Conservation (phyloP, 2,329 filamentous ascomycete genomes). For the Clarireedia paspali region DNA sequence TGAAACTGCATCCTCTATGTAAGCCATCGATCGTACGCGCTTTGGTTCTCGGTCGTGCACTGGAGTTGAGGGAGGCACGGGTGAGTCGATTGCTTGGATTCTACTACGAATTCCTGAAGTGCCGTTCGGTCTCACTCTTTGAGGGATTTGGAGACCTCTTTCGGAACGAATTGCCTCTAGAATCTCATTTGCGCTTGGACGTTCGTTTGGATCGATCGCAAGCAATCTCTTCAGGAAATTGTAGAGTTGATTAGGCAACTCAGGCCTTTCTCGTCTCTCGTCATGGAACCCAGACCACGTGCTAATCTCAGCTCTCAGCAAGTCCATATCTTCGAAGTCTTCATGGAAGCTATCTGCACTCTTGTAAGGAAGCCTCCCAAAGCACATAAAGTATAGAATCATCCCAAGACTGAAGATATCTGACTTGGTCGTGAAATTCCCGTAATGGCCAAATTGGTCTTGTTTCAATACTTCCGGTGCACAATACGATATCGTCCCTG, state of each 20-base stretch:
- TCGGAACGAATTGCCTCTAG: slow-evolving; percentile 37
- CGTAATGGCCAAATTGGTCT: slow-evolving; percentile 62
- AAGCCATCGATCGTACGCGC: slow-evolving; percentile 18
- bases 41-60: slow-evolving; percentile 23
- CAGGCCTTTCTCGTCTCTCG: slow-evolving; percentile 64
- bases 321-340: slow-evolving; percentile 84
- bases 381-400: slow-evolving; percentile 98
- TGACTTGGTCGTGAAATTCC: slow-evolving; percentile 93
- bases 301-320: slow-evolving; percentile 76
- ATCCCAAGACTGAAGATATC: slow-evolving; percentile 98
- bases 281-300: slow-evolving; percentile 83
- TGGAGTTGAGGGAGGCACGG: slow-evolving; percentile 23
- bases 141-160: slow-evolving; percentile 25
- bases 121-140: slow-evolving; percentile 21
- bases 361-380: slow-evolving; percentile 76
- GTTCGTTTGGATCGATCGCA: slow-evolving; percentile 64
- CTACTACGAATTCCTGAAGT: slow-evolving; percentile 20
- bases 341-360: slow-evolving; percentile 81
- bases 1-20: slow-evolving; percentile 24
- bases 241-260: slow-evolving; percentile 82
- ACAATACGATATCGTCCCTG: slow-evolving; percentile 95
- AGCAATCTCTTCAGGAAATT: slow-evolving; percentile 74
- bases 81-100: slow-evolving; percentile 28
- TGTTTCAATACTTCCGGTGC: slow-evolving; percentile 83
- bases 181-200: slow-evolving; percentile 83